These are phyloP conservation scores for Diplodia mutila DNA, from an alignment of 2,329 filamentous ascomycete genomes.

Conservation along the genomic window DNA sequence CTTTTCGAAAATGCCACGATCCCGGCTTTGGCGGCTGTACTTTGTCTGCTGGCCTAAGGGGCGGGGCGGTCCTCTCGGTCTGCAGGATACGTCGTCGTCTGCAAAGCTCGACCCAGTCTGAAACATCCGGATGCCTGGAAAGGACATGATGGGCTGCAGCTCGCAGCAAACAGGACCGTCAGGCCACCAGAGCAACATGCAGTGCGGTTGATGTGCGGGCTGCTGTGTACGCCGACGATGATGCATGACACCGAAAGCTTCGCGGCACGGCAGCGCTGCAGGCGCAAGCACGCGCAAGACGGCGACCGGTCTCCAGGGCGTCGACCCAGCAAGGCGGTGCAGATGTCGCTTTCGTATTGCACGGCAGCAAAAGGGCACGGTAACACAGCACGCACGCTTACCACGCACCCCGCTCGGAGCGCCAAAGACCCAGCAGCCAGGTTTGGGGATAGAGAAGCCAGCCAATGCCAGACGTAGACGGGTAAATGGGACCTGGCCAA, in stretches of 20 bases:
- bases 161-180: background rate
- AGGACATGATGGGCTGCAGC: conserved; percentile 7
- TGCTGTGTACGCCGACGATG: conserved; percentile 3
- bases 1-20: conserved; percentile 4
- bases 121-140: conserved; percentile 8
- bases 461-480: conserved; percentile 9
- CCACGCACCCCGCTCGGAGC: conserved; percentile 14
- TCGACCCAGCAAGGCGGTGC: background rate
- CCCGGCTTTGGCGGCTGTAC: background rate
- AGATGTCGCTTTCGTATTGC: conserved; percentile 7
- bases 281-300: conserved; percentile 18
- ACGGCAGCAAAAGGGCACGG: background rate
- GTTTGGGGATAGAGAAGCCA: conserved; percentile 9
- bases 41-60: background rate
- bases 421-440: conserved; percentile 12
- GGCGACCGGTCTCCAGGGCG: conserved; percentile 11
- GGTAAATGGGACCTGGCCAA: conserved; percentile 9
- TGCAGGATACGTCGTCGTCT: conserved; percentile 3
- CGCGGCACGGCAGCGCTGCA: conserved; percentile 7
- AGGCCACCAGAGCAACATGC: conserved; percentile 1
- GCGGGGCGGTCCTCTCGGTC: background rate
- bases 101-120: conserved; percentile 9
- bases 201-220: conserved; percentile 18
- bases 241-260: conserved; percentile 6
- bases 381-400: conserved; percentile 14